Conservation (phyloP, 2,329 filamentous ascomycete genomes). For the Fusarium sp. region DNA sequence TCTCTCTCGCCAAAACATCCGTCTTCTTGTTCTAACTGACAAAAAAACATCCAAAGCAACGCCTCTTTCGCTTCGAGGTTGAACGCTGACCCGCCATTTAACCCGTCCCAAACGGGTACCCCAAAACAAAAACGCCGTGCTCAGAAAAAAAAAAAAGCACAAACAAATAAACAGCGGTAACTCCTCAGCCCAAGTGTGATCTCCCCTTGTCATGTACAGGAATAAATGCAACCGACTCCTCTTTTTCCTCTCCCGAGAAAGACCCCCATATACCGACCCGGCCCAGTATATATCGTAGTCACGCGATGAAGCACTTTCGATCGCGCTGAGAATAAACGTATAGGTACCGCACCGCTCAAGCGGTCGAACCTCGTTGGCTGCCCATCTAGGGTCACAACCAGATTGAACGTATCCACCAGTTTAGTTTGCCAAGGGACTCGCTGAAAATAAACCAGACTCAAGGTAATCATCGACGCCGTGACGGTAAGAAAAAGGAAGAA, state of each 20-base stretch:
- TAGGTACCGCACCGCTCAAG: slow-evolving; percentile 38
- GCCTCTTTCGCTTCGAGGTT: slow-evolving; percentile 13
- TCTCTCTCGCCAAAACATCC: slow-evolving; percentile 3
- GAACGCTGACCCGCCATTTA: slow-evolving; percentile 16
- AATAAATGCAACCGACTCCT: slow-evolving; percentile 43
- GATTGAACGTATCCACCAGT: slow-evolving; percentile 45
- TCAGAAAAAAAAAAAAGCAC: slow-evolving; percentile 2
- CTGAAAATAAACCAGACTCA: slow-evolving; percentile 40
- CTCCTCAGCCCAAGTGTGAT: slow-evolving; percentile 24
- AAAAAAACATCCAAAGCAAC: slow-evolving; percentile 6
- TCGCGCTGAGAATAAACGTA: slow-evolving; percentile 50
- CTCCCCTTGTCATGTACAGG: slow-evolving; percentile 35
- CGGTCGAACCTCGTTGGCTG: slow-evolving; percentile 34
- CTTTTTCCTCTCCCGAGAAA: slow-evolving; percentile 43
- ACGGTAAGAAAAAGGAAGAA: slow-evolving; percentile 39
- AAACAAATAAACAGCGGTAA: slow-evolving; percentile 9
- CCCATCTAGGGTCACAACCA: slow-evolving; percentile 38
- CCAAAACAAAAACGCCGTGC: slow-evolving; percentile 43
- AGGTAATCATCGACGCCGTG: slow-evolving; percentile 41
- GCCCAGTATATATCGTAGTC: slow-evolving; percentile 46
- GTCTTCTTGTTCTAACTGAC: slow-evolving; percentile 14
- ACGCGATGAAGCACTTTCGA: slow-evolving; percentile 52
- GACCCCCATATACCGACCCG: slow-evolving; percentile 33
- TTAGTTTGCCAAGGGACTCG: slow-evolving; percentile 43
- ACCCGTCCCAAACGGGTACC: slow-evolving; percentile 26